Conservation (phyloP, 345 rosid genomes). For the Geranium rotundifolium region DNA sequence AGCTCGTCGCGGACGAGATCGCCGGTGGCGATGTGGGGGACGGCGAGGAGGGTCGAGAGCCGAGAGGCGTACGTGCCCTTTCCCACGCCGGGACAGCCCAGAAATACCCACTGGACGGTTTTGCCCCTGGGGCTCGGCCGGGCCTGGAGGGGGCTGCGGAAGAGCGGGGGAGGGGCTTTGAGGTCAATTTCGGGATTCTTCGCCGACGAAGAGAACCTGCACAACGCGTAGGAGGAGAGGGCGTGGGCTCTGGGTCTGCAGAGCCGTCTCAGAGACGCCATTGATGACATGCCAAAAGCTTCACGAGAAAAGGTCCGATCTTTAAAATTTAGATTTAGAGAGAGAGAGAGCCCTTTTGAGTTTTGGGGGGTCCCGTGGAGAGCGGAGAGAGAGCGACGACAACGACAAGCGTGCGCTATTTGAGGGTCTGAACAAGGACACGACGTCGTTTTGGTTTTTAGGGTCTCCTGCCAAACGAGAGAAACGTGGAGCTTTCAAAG, state of each 20-base stretch:
- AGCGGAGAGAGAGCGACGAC: too few species aligned
- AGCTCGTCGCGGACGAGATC: constrained; percentile 97
- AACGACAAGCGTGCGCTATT: too few species aligned
- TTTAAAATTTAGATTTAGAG: too few species aligned
- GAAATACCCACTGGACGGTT: constrained; percentile 83
- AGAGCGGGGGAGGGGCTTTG: constrained; percentile 17
- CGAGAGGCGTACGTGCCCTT: constrained; percentile 97
- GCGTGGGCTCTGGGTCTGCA: neutral
- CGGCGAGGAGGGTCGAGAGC: constrained; percentile 64
- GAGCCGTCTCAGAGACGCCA: neutral
- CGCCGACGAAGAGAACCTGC: constrained; percentile 16
- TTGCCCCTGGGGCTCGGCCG: constrained; percentile 23
- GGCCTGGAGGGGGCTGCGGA: constrained; percentile 12
- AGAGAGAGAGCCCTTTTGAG: too few species aligned
- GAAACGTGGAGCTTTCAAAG: too few species aligned
- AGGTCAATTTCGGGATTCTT: constrained; percentile 33
- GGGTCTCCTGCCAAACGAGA: too few species aligned
- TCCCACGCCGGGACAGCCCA: constrained; percentile 97
- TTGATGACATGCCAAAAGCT: neutral
- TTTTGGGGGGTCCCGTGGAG: too few species aligned
- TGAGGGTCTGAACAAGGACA: too few species aligned
- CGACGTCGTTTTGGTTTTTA: too few species aligned
- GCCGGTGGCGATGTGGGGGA: constrained; percentile 97
- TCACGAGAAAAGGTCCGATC: too few species aligned
- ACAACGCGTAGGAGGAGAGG: too few species aligned